A percentile compares a stretch with the other conserved stretches of the same genome.
These are phyloP conservation scores for Dioscorea dumetorum DNA, from an alignment of 106 monocot species.

Conservation along the genomic window DNA sequence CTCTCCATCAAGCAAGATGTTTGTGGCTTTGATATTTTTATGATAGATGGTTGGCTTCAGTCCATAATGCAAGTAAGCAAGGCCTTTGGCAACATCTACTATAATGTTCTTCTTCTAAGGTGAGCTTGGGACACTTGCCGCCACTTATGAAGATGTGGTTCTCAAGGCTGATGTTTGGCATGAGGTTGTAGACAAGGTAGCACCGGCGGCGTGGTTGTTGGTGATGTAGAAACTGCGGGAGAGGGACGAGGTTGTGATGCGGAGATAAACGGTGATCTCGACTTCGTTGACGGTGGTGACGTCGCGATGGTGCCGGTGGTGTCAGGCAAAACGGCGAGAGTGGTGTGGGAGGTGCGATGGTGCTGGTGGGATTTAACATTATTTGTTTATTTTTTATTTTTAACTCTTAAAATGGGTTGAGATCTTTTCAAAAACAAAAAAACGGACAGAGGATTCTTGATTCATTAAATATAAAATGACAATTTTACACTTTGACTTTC, in stretches of 20 bases:
- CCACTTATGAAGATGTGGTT: constrained; percentile 35
- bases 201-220: constrained; percentile 35
- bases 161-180: constrained; percentile 59
- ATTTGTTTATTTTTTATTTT: no score
- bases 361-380: no score
- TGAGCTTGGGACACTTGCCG: constrained; percentile 4
- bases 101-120: constrained; percentile 63
- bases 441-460: no score
- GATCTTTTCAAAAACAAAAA: no score
- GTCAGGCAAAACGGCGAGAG: no score
- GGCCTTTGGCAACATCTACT: constrained; percentile 65
- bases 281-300: no score
- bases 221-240: constrained; percentile 73
- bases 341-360: no score
- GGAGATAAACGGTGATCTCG: constrained; percentile 59
- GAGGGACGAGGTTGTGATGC: constrained; percentile 65
- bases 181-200: constrained; percentile 70
- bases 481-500: no score
- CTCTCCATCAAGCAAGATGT: constrained; percentile 67
- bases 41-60: constrained; percentile 76
- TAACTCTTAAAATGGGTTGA: no score
- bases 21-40: constrained; percentile 79
- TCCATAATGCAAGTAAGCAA: constrained; percentile 70
- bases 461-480: no score
- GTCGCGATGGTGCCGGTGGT: no score